Base-by-base conservation (phyloP, 2,329 filamentous ascomycete species). In the Aspergillus sp. region DNA sequence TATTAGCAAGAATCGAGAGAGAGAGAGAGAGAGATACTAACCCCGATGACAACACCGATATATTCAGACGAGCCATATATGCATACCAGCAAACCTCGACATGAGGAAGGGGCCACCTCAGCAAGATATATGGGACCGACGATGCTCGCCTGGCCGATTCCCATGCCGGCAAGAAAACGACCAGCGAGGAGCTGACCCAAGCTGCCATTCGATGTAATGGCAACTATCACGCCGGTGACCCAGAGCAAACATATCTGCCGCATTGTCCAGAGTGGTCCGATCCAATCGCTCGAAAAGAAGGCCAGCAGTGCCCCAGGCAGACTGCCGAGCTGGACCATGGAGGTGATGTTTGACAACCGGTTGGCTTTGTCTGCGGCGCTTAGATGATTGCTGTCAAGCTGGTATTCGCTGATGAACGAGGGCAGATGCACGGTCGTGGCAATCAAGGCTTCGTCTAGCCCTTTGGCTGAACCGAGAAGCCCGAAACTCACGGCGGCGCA, bases 81-180 rank as follows among this genome's bases (percentile, higher is more conserved):
- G 12, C 55, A 55, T 6, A 30, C 26, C 26, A 30, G 26, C 9
- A 30, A 30, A 11, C 26, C 26, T 30, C 26, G 26, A 30, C 9
- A 30, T 8, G 26, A 30, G 0, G 84, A 84, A 1, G 92, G 91
- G 0, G 91, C 86, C 24, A 96, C 83, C 73, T 96, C 93, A 51
- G 89, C 91, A 67, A 96, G 91, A 78, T 96, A 96, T 6, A 96
- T 82, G 0, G 93, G 93, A 2, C 93, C 91, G 26, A 96, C 89
- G 24, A 96, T 92, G 0, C 91, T 91, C 1, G 90, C 85, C 49
- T 72, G 66, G 9, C 71, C 69, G 32, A 71, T 66, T 1, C 71
- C 70, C 6, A 74, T 44, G 2, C 71, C 71, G 55, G 68, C 66
- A 12, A 74, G 64, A 48, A 71, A 69, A 12, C 70, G 63, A 13